Conservation (phyloP, 2,329 filamentous ascomycete genomes). For the Magnaporthiopsis rhizophila region DNA sequence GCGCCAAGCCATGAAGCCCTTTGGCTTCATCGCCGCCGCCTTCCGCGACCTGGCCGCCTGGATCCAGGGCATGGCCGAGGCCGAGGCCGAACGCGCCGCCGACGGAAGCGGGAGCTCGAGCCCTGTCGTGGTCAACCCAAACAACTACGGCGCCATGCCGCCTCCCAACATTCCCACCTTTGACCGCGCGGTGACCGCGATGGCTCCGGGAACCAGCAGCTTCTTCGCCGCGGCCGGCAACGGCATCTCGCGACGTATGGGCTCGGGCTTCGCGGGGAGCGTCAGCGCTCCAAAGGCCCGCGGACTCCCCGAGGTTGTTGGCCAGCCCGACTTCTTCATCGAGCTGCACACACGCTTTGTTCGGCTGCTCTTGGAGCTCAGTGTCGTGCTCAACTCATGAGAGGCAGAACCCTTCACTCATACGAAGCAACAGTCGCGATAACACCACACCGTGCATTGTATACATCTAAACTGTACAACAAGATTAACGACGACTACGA, state of each 20-base stretch:
- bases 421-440: no score
- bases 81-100: conserved; percentile 47
- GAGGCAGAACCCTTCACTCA: conserved; percentile 10
- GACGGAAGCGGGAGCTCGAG: conserved; percentile 29
- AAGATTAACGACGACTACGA: no score
- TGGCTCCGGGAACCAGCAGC: conserved; percentile 34
- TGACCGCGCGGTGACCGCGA: background rate
- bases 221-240: conserved; percentile 46
- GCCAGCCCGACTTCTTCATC: conserved; percentile 60
- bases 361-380: conserved; percentile 51
- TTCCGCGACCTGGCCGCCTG: conserved; percentile 58
- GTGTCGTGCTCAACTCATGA: conserved; percentile 43
- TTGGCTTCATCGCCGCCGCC: conserved; percentile 51
- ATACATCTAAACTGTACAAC: no score
- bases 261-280: conserved; percentile 43
- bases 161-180: background rate
- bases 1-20: conserved; percentile 57
- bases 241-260: conserved; percentile 51
- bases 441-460: no score
- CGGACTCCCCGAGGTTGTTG: conserved; percentile 57
- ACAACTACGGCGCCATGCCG: conserved; percentile 20
- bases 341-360: conserved; percentile 59
- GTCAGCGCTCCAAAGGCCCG: conserved; percentile 50
- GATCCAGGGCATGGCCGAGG: conserved; percentile 58
- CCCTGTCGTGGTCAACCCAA: conserved; percentile 29